A percentile compares a stretch with the other conserved stretches of the same genome.
Evolutionary conservation across 1,284 basidiomycete species (phyloP).

Genomic region (Boletus sp.): DNA sequence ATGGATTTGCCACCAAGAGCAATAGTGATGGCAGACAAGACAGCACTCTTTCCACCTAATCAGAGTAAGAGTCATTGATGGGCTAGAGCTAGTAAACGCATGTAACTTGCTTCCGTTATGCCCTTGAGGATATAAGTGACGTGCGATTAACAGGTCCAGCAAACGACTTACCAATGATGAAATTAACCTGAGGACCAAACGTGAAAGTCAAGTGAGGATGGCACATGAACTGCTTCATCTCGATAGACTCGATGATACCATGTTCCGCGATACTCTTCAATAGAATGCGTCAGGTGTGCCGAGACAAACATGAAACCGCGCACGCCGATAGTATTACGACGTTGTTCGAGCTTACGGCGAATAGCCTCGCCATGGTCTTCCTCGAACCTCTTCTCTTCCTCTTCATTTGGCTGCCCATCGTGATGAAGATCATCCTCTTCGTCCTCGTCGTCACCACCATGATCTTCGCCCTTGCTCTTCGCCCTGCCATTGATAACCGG

Average conservation of each 20-base stretch:
- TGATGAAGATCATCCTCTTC: slow-evolving; percentile 25
- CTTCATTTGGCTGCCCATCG: slow-evolving; percentile 39
- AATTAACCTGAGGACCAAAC: slow-evolving; percentile 91
- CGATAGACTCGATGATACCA: slow-evolving; percentile 84
- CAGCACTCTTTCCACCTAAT: slow-evolving; percentile 90
- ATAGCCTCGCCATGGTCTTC: slow-evolving; percentile 54
- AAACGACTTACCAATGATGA: slow-evolving; percentile 75
- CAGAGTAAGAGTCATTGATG: neutral
- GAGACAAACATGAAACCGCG: slow-evolving; percentile 24
- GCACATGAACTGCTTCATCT: slow-evolving; percentile 96
- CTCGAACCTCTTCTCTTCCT: slow-evolving; percentile 58
- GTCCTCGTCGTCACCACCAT: slow-evolving; percentile 36
- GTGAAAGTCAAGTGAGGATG: slow-evolving; percentile 80
- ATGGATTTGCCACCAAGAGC: slow-evolving; percentile 91
- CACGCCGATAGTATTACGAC: slow-evolving; percentile 55
- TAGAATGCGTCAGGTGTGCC: neutral
- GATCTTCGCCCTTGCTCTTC: slow-evolving; percentile 22
- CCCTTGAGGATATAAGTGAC: slow-evolving; percentile 39
- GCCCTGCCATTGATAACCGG: slow-evolving; percentile 21
- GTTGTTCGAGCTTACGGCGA: slow-evolving; percentile 50
- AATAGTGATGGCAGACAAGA: slow-evolving; percentile 90
- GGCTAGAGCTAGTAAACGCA: neutral
- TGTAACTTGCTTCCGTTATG: slow-evolving; percentile 70
- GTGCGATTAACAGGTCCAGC: neutral
- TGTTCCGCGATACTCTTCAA: slow-evolving; percentile 70